Percentiles rank a stretch among this genome's conserved stretches.
These are phyloP conservation scores for Trifolium subterraneum DNA, from an alignment of 306 rosid genomes.

Conservation along the genomic window DNA sequence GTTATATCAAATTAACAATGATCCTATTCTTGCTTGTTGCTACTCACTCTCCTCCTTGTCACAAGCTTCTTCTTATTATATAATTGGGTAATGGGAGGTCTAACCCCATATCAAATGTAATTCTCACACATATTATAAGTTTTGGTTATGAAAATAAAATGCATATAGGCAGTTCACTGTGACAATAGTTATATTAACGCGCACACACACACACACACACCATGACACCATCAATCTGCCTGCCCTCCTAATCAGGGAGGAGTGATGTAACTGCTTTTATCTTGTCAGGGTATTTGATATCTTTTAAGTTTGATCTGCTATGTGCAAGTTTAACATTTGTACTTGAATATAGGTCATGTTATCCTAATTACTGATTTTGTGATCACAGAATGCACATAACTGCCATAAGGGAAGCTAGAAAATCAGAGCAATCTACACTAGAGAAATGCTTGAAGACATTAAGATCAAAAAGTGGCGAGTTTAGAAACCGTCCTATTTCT, in stretches of 20 bases:
- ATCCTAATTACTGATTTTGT: constrained; percentile 31
- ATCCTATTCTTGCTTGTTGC: not conserved
- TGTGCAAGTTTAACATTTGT: constrained; percentile 1
- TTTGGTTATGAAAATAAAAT: constrained; percentile 28
- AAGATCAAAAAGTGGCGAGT: constrained; percentile 36
- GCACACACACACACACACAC: not conserved
- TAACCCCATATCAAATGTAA: constrained; percentile 14
- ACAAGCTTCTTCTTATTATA: not conserved
- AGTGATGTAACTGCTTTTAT: constrained; percentile 29
- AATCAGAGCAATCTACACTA: constrained; percentile 47
- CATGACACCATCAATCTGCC: not conserved
- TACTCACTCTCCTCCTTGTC: not conserved
- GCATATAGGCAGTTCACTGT: not conserved
- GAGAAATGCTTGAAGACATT: constrained; percentile 40
- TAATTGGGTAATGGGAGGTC: constrained; percentile 2
- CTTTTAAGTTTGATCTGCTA: constrained; percentile 3
- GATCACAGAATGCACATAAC: constrained; percentile 59
- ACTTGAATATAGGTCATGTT: constrained; percentile 12
- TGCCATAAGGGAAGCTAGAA: constrained; percentile 60
- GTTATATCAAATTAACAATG: not conserved
- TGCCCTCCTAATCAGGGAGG: not conserved
- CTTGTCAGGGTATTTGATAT: constrained; percentile 33
- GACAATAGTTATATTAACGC: constrained; percentile 10
- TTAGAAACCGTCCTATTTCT: constrained; percentile 48
- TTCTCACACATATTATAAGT: not conserved